These are phyloP conservation scores for Ogataea dorogensis DNA, from an alignment of 805 yeast genomes.

Conservation along the genomic window DNA sequence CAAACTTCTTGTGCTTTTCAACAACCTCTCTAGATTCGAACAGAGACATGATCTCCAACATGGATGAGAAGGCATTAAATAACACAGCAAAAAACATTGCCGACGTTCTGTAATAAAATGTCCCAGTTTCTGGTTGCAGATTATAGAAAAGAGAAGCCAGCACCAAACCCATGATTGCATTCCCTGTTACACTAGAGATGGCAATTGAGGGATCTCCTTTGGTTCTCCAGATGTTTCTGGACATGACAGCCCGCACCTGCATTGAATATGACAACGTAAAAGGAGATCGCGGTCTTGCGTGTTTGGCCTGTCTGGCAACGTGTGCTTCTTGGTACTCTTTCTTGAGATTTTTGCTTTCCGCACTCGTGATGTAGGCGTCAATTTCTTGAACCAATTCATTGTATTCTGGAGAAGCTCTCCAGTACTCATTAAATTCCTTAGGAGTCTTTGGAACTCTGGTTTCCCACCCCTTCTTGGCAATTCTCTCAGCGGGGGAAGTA, in stretches of 20 bases:
- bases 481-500: slow-evolving; percentile 31
- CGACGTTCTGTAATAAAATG: slow-evolving; percentile 56
- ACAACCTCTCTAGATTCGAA: slow-evolving; percentile 55
- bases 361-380: slow-evolving; percentile 29
- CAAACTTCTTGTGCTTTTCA: slow-evolving; percentile 55
- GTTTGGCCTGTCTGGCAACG: slow-evolving; percentile 49
- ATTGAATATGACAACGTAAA: slow-evolving; percentile 48
- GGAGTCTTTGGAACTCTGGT: slow-evolving; percentile 37
- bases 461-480: slow-evolving; percentile 34
- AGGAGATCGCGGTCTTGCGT: slow-evolving; percentile 46
- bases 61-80: slow-evolving; percentile 58
- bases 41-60: slow-evolving; percentile 53
- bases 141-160: slow-evolving; percentile 57
- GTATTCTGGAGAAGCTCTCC: slow-evolving; percentile 36
- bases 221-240: slow-evolving; percentile 48
- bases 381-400: slow-evolving; percentile 33
- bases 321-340: slow-evolving; percentile 38
- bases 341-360: slow-evolving; percentile 10
- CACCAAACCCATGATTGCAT: slow-evolving; percentile 50
- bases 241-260: slow-evolving; percentile 48
- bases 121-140: slow-evolving; percentile 37
- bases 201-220: slow-evolving; percentile 49
- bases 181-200: slow-evolving; percentile 41
- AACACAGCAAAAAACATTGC: slow-evolving; percentile 63
- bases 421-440: slow-evolving; percentile 38